These are phyloP conservation scores for Fusarium vanettenii DNA, from an alignment of 2,329 filamentous ascomycete genomes.

Conservation along the genomic window DNA sequence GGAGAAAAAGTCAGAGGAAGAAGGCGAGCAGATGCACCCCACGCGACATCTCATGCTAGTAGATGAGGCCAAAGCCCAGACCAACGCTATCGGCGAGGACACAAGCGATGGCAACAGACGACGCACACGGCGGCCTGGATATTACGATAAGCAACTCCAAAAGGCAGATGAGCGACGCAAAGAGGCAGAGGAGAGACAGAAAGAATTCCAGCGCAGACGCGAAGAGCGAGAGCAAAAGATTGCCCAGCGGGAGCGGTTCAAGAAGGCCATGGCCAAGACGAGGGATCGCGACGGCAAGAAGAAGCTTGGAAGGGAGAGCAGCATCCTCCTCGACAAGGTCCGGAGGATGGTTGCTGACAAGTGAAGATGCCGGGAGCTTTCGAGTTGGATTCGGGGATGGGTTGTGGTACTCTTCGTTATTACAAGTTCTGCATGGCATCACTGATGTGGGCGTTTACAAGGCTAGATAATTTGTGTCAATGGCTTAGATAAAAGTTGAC, in stretches of 20 bases:
- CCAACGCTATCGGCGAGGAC: slow-evolving; percentile 33
- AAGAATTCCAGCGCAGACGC: slow-evolving; percentile 60
- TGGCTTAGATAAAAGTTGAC: slow-evolving; percentile 33
- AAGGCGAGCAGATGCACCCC: slow-evolving; percentile 48
- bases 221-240: slow-evolving; percentile 74
- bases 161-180: slow-evolving; percentile 57
- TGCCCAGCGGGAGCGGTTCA: slow-evolving; percentile 73
- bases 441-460: slow-evolving; percentile 23
- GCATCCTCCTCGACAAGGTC: slow-evolving; percentile 80
- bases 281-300: slow-evolving; percentile 79
- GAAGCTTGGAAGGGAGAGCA: slow-evolving; percentile 85
- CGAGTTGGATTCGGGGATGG: not conserved
- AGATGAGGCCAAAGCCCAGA: slow-evolving; percentile 52
- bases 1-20: slow-evolving; percentile 27
- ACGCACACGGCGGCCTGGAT: slow-evolving; percentile 59
- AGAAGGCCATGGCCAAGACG: slow-evolving; percentile 79
- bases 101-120: slow-evolving; percentile 49
- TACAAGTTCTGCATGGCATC: not conserved
- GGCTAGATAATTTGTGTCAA: slow-evolving; percentile 8
- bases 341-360: slow-evolving; percentile 73
- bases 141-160: slow-evolving; percentile 73
- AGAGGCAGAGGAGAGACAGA: slow-evolving; percentile 56
- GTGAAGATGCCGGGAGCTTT: slow-evolving; percentile 2
- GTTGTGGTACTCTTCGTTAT: not conserved
- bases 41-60: slow-evolving; percentile 55